These are phyloP conservation scores for Parmelia sp. DNA, from an alignment of 495 filamentous ascomycete genomes.

Conservation along the genomic window DNA sequence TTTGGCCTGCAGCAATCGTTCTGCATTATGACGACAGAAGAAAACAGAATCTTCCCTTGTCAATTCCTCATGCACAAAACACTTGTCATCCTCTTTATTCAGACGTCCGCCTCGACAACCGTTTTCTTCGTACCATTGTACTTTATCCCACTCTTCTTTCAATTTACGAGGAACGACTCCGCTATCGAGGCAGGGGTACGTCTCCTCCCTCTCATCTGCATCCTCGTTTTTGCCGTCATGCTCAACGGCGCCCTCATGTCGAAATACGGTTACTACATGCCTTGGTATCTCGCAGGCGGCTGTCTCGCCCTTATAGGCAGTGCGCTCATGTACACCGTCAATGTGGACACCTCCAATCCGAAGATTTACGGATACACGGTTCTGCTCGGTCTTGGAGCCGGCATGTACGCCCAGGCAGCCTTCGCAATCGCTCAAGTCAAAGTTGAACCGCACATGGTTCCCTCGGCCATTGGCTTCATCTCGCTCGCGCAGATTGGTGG, in stretches of 20 bases:
- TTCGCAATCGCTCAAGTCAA: slow-evolving; percentile 49
- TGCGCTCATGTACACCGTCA: slow-evolving; percentile 40
- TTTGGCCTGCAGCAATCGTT: slow-evolving; percentile 43
- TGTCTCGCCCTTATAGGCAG: slow-evolving; percentile 37
- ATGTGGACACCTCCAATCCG: slow-evolving; percentile 30
- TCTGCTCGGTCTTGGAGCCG: slow-evolving; percentile 47
- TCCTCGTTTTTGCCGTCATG: slow-evolving; percentile 44
- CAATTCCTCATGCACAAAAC: slow-evolving; percentile 38
- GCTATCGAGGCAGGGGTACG: slow-evolving; percentile 46
- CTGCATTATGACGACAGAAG: slow-evolving; percentile 40
- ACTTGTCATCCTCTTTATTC: slow-evolving; percentile 40
- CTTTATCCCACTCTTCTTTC: slow-evolving; percentile 47
- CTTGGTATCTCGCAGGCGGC: slow-evolving; percentile 42
- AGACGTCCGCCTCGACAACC: slow-evolving; percentile 27
- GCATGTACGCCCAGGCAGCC: slow-evolving; percentile 42
- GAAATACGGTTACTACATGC: slow-evolving; percentile 48
- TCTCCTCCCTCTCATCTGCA: slow-evolving; percentile 51
- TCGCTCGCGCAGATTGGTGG: slow-evolving; percentile 45
- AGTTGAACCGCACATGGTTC: slow-evolving; percentile 34
- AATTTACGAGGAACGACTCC: slow-evolving; percentile 44
- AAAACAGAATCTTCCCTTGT: slow-evolving; percentile 46
- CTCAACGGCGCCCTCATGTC: slow-evolving; percentile 45
- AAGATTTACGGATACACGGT: slow-evolving; percentile 50
- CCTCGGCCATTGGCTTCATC: slow-evolving; percentile 43
- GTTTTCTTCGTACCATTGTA: slow-evolving; percentile 22